Evolutionary conservation across 179 eudicot species (phyloP), one percentile per base, ranked within the genome.

Genomic region (Heliamphora pulchella): DNA sequence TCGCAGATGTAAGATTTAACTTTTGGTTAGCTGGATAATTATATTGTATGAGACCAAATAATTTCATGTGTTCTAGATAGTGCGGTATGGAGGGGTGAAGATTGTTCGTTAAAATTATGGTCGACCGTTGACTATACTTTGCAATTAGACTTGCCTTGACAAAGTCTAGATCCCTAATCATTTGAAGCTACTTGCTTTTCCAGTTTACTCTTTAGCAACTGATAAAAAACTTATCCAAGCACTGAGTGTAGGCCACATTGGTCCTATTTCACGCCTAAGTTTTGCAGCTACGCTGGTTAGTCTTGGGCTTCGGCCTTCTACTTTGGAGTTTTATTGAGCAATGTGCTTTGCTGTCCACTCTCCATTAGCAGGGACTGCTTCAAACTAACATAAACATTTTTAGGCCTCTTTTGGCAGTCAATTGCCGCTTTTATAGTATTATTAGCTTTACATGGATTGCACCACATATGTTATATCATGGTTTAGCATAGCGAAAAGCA

Each of bases 281-380:
- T 51, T 68, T 43, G 13, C 41, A 11, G 5, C 15, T 14, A 4
- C 43, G n/a, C 18, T 15, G 73, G 7, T n/a, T 50, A 48, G 53
- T 71, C 31, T 50, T 71, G 75, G 75, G 62, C 76, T 73, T 73
- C 11, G 20, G 15, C 58, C 41, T 48, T 18, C 41, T 8, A n/a
- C 11, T 2, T 18, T 48, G 51, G 18, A 3, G 2, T 48, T 53
- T 50, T 8, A 71, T 50, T 71, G 39, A 46, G 54, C 20, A 22
- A n/a, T 22, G 57, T 18, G 54, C 17, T 54, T 54, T 54, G 0
- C 58, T 8, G 11, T 54, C 58, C 2, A 13, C 58, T 44, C 53
- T 13, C 73, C 43, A 69, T 44, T 41, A 41, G 1, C 39, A 39
- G 17, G 11, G 71, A 6, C 53, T 44, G 8, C 22, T 69, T 8